Base-by-base conservation (phyloP, 73 alveolate species). In the Breviolum minutum region DNA sequence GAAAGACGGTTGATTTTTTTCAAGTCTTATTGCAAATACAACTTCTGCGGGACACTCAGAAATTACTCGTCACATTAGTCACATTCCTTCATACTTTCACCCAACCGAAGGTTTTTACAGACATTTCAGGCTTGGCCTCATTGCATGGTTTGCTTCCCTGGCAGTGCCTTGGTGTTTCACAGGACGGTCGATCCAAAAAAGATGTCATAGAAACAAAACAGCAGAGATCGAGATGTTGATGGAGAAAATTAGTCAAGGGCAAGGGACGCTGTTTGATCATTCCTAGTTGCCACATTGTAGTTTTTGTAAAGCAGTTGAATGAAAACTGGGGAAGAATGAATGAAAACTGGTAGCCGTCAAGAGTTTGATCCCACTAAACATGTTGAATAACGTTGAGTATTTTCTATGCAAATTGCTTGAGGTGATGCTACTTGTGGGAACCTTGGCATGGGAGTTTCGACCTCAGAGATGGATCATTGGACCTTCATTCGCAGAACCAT, bases 381-480 rank as follows among this genome's bases (percentile, higher is more conserved):
- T 3, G 5, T 40, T 40, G 54, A 40, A 40, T 40, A 40, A 40
- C 54, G 54, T 40, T 40, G 54, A 40, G 54, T 40, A 40, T 3
- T 40, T 12, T 8, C 63, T n/a, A 29, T 8, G 63, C 17, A 77
- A 1, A 16, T 71, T 12, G 29, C 81, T 30, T 63, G 22, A 90
- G 96, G 96, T 90, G n/a, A 90, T 90, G 96, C 87, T 90, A 7
- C n/a, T 90, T 70, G 96, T 90, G 76, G 96, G 96, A 62, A 90
- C 96, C 29, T 61, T 90, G 86, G 96, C 96, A 11, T 90, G 96
- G 96, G 96, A 90, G 96, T 90, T n/a, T 61, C 22, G 73, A 30
- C 70, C 96, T 70, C 82, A 32, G 83, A 16, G 81, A n/a, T 71
- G 10, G 13, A 20, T 71, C 24, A 22, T 17, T 68, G n/a, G 24